Evolutionary conservation across 768 basidiomycete species (phyloP).

Genomic region (Serpula lacrymans): DNA sequence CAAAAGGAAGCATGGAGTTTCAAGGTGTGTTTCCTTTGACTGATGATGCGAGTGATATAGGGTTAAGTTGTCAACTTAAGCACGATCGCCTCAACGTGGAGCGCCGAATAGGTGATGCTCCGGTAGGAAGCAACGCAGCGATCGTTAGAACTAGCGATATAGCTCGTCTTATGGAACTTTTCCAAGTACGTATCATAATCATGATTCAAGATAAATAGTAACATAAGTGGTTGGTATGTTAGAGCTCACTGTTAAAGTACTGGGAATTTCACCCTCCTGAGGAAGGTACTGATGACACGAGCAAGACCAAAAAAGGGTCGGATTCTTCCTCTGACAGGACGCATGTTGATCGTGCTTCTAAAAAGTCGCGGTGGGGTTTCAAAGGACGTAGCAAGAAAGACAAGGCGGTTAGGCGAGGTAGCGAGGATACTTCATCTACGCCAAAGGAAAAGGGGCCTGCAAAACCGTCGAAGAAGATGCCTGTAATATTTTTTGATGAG

Average conservation of each 20-base stretch:
- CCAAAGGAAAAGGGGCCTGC: slow-evolving; percentile 25
- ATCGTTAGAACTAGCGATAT: slow-evolving; percentile 74
- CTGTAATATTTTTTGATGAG: slow-evolving; percentile 82
- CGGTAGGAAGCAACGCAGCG: slow-evolving; percentile 38
- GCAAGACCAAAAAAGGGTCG: slow-evolving; percentile 25
- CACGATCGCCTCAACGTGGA: slow-evolving; percentile 76
- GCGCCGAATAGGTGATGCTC: slow-evolving; percentile 49
- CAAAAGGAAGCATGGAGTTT: slow-evolving; percentile 75
- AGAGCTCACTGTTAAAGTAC: slow-evolving; percentile 71
- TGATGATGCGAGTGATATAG: not conserved
- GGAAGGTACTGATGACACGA: slow-evolving; percentile 19
- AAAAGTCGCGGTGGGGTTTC: slow-evolving; percentile 27
- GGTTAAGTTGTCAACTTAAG: slow-evolving; percentile 32
- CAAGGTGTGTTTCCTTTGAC: slow-evolving; percentile 50
- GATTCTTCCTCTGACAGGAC: slow-evolving; percentile 40
- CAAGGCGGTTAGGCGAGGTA: slow-evolving; percentile 25
- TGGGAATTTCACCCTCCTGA: slow-evolving; percentile 59
- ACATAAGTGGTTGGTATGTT: slow-evolving; percentile 1
- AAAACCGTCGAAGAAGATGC: slow-evolving; percentile 60
- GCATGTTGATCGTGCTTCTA: slow-evolving; percentile 32
- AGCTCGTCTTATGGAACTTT: slow-evolving; percentile 80
- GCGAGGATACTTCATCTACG: slow-evolving; percentile 28
- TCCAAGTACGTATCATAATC: slow-evolving; percentile 48
- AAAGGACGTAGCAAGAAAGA: slow-evolving; percentile 20
- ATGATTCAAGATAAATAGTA: not conserved